phyloP scores from a whole-genome alignment of 768 basidiomycete species.

The Austroboletus festivus region DNA sequence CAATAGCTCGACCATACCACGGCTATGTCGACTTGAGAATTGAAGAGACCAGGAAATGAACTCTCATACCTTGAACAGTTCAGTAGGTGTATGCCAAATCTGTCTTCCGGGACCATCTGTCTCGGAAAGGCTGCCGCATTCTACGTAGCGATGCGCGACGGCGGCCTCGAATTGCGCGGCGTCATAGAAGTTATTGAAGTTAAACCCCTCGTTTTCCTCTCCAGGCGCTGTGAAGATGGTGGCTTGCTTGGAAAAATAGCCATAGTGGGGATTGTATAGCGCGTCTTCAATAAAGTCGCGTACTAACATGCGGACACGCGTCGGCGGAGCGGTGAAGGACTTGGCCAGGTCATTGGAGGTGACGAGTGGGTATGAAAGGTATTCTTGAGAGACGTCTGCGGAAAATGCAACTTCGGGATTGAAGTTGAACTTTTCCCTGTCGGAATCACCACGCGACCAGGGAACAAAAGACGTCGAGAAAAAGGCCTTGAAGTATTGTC shows the following conservation, averaged over 20 bases:
- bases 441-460: constrained; percentile 10
- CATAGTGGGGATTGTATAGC: constrained; percentile 95
- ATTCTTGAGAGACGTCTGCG: constrained; percentile 41
- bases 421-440: constrained; percentile 73
- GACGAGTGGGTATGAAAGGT: constrained; percentile 52
- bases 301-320: constrained; percentile 85
- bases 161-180: constrained; percentile 76
- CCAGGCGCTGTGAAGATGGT: constrained; percentile 74
- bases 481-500: constrained; percentile 21
- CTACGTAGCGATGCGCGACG: constrained; percentile 72
- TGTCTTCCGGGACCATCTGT: constrained; percentile 76
- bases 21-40: constrained; percentile 52
- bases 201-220: constrained; percentile 46
- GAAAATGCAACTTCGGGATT: constrained; percentile 60
- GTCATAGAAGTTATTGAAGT: constrained; percentile 67
- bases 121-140: constrained; percentile 58
- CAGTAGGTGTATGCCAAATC: constrained; percentile 98
- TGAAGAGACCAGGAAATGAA: background rate
- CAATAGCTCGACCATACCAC: constrained; percentile 90
- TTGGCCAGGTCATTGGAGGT: constrained; percentile 68
- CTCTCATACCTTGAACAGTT: constrained; percentile 81
- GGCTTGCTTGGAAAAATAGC: constrained; percentile 93
- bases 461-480: constrained; percentile 21
- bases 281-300: constrained; percentile 97
- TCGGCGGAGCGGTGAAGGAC: constrained; percentile 55